A percentile compares a stretch with the other conserved stretches of the same genome.
These are phyloP conservation scores for Sclerotinia borealis DNA, from an alignment of 2,329 filamentous ascomycete species.

Conservation along the genomic window DNA sequence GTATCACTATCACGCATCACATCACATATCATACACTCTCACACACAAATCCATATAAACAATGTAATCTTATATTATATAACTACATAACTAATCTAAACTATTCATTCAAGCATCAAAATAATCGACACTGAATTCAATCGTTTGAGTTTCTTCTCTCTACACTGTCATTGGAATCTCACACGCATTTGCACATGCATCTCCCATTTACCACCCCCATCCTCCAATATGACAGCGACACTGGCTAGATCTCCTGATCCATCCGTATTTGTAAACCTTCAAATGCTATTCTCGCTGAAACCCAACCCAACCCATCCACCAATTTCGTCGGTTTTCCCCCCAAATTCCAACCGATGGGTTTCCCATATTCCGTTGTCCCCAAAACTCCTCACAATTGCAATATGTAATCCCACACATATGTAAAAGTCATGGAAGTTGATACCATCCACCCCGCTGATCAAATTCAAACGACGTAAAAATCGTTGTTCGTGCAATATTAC, in stretches of 20 bases:
- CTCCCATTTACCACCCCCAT: neutral
- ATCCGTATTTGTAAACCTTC: neutral
- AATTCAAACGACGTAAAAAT: conserved; percentile 6
- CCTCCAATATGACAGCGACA: neutral
- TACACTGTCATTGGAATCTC: neutral
- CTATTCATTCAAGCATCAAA: neutral
- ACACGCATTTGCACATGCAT: neutral
- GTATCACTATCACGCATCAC: no score
- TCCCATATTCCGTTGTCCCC: neutral
- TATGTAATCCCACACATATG: conserved; percentile 7
- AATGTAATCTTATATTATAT: neutral
- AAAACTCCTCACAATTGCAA: conserved; percentile 5
- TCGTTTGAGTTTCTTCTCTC: neutral
- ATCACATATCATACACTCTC: no score
- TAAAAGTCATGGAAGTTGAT: conserved; percentile 10
- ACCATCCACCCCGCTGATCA: neutral
- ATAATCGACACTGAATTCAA: neutral
- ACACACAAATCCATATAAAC: no score
- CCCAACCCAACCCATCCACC: neutral
- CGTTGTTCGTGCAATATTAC: conserved; percentile 9
- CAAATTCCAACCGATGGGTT: neutral
- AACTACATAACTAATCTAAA: neutral
- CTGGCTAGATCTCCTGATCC: neutral
- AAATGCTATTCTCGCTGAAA: conserved; percentile 1
- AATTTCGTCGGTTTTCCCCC: neutral